Evolutionary conservation across 2,329 filamentous ascomycete genomes (phyloP), one percentile per base, ranked within the genome.

Genomic region (Dendrostoma leiphaemia): DNA sequence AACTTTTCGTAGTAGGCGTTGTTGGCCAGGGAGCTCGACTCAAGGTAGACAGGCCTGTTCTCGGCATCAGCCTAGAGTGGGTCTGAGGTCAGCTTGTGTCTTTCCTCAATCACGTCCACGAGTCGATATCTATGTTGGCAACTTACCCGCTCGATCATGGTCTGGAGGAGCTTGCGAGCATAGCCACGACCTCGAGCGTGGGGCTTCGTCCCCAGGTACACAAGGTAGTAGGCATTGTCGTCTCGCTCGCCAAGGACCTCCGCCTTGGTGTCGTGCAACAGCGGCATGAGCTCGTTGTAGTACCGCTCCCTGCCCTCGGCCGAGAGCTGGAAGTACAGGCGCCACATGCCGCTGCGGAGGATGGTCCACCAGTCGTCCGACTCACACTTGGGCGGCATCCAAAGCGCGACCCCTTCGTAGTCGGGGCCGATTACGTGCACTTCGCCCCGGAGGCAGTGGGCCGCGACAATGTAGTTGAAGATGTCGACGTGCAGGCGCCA

Each of bases 401-500:
- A 94, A 49, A 94, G 76, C 54, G 88, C 89, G 51, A 94, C 85
- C 60, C 84, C 86, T 61, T 90, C 89, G 65, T 88, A 90, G 65
- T 91, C 83, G 6, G 84, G 81, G 17, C 90, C 90, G 58, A 89
- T 84, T 52, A 86, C 84, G 43, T 88, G 86, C 51, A 89, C 89
- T 55, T 90, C 70, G 53, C 90, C 90, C 62, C 85, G 85, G 64
- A 88, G 79, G 69, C 84, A 85, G 68, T 91, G 89, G 57, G 88
- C 85, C 54, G 89, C 88, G 47, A 86, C 85, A 62, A 90, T 80
- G 71, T 91, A 92, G 62, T 85, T 86, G 76, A 93, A 83, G 62
- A 91, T 87, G 66, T 87, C 81, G 61, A 88, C 78, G 69, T 94
- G 90, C 43, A 94, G 77, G 61, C 84, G 82, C 86, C 88, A 94